phyloP scores from a whole-genome alignment of 2,329 filamentous ascomycete species.

The Cladophialophora psammophila region DNA sequence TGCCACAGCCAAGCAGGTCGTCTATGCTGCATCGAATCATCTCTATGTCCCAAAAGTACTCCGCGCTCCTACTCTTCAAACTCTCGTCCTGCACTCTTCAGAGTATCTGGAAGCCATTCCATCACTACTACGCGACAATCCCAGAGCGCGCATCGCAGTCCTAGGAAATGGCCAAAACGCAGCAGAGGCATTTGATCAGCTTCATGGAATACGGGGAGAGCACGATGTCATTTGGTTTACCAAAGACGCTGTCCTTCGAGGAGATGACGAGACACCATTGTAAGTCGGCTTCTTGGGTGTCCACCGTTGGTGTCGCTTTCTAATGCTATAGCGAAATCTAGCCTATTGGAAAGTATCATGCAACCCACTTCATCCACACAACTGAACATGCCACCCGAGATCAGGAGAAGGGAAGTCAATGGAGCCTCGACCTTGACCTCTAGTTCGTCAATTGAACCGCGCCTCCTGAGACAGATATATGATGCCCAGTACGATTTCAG shows the following conservation, averaged over 20 bases:
- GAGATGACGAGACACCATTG: slow-evolving; percentile 29
- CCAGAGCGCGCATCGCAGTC: slow-evolving; percentile 27
- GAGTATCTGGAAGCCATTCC: slow-evolving; percentile 22
- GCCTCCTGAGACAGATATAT: slow-evolving; percentile 30
- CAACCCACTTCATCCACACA: slow-evolving; percentile 11
- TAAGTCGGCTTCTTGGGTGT: slow-evolving; percentile 9
- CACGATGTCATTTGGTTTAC: slow-evolving; percentile 35
- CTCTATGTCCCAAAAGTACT: slow-evolving; percentile 27
- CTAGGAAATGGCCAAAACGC: slow-evolving; percentile 36
- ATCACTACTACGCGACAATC: slow-evolving; percentile 13
- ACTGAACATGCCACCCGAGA: slow-evolving; percentile 24
- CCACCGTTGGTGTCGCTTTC: background rate
- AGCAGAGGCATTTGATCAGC: slow-evolving; percentile 32
- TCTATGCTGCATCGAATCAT: slow-evolving; percentile 28
- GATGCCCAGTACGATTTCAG: slow-evolving; percentile 34
- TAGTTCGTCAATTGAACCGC: background rate
- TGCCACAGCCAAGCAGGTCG: slow-evolving; percentile 31
- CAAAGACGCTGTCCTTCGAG: slow-evolving; percentile 20
- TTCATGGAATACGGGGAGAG: slow-evolving; percentile 30
- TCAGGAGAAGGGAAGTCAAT: slow-evolving; percentile 22
- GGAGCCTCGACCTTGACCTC: background rate
- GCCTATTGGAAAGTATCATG: slow-evolving; percentile 18
- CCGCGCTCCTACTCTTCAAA: slow-evolving; percentile 1
- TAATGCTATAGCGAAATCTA: slow-evolving; percentile 14
- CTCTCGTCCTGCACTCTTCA: slow-evolving; percentile 32